Evolutionary conservation across 768 basidiomycete species (phyloP).

Genomic region (Xerocomellus intermedius): DNA sequence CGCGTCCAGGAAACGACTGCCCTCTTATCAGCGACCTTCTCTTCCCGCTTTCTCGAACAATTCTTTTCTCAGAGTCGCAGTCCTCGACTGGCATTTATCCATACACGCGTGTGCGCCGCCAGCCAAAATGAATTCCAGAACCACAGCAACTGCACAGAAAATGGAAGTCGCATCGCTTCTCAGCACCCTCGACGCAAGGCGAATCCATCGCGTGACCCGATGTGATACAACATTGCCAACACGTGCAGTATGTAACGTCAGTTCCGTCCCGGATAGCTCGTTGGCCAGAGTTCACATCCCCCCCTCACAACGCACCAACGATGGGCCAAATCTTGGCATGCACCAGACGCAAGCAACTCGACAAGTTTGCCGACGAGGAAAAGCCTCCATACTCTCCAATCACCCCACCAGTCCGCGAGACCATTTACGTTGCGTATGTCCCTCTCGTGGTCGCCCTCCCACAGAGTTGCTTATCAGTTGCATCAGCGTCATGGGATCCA

Average conservation of each 20-base stretch:
- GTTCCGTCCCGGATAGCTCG: conserved; percentile 28
- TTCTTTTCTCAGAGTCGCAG: conserved; percentile 16
- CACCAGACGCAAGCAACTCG: conserved; percentile 24
- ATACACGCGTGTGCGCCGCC: conserved; percentile 22
- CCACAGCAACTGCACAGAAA: conserved; percentile 13
- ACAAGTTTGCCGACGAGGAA: conserved; percentile 28
- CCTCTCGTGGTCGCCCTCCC: background rate
- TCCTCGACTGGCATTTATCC: background rate
- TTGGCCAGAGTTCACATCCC: conserved; percentile 10
- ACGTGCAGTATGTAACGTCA: conserved; percentile 30
- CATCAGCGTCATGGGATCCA: conserved; percentile 34
- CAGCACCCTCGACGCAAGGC: conserved; percentile 27
- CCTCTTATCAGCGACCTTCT: conserved; percentile 14
- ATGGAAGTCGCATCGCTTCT: conserved; percentile 27
- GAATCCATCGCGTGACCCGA: conserved; percentile 24
- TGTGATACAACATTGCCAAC: conserved; percentile 30
- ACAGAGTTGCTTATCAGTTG: conserved; percentile 24
- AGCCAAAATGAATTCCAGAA: conserved; percentile 17
- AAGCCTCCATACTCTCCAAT: conserved; percentile 19
- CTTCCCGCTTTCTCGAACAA: conserved; percentile 10
- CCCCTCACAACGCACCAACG: conserved; percentile 18
- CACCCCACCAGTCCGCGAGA: conserved; percentile 20
- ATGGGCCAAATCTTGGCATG: conserved; percentile 32
- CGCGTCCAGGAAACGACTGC: background rate
- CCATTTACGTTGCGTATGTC: conserved; percentile 31